Evolutionary conservation across 2,329 filamentous ascomycete species (phyloP).

Genomic region (Teratosphaeria viscida): DNA sequence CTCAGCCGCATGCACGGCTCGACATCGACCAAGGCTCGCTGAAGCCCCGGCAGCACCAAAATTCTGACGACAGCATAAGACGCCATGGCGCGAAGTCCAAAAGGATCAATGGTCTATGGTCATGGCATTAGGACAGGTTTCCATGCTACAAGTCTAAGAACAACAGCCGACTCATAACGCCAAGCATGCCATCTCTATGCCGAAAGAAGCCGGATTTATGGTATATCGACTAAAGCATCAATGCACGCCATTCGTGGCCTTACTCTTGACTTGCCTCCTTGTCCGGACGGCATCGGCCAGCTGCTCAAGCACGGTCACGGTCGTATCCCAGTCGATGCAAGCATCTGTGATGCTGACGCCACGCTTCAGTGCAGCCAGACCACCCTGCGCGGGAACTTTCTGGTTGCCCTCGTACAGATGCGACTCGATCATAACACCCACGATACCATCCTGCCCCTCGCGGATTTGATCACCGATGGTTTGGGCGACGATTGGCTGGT

Average conservation of each 20-base stretch:
- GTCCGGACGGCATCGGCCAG: slow-evolving; percentile 73
- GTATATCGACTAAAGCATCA: background rate
- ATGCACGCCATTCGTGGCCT: slow-evolving; percentile 13
- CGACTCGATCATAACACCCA: slow-evolving; percentile 98
- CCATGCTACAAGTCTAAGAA: background rate
- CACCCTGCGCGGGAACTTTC: slow-evolving; percentile 70
- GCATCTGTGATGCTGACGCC: slow-evolving; percentile 93
- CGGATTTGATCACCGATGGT: slow-evolving; percentile 74
- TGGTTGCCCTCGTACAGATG: slow-evolving; percentile 76
- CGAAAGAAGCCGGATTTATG: background rate
- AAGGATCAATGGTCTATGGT: background rate
- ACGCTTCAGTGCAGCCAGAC: slow-evolving; percentile 66
- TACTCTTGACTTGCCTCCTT: slow-evolving; percentile 46
- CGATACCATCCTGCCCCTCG: slow-evolving; percentile 75
- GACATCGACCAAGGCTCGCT: background rate
- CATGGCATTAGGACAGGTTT: background rate
- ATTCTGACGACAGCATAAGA: background rate
- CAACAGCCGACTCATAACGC: background rate
- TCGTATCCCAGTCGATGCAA: slow-evolving; percentile 88
- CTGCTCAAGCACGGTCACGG: slow-evolving; percentile 69
- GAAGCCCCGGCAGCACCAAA: background rate
- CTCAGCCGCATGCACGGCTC: background rate
- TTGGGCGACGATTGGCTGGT: slow-evolving; percentile 88
- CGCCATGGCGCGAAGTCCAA: background rate
- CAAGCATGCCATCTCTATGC: slow-evolving; percentile 3